Base-by-base conservation (phyloP, 306 rosid species). In the Carpinus viminea region DNA sequence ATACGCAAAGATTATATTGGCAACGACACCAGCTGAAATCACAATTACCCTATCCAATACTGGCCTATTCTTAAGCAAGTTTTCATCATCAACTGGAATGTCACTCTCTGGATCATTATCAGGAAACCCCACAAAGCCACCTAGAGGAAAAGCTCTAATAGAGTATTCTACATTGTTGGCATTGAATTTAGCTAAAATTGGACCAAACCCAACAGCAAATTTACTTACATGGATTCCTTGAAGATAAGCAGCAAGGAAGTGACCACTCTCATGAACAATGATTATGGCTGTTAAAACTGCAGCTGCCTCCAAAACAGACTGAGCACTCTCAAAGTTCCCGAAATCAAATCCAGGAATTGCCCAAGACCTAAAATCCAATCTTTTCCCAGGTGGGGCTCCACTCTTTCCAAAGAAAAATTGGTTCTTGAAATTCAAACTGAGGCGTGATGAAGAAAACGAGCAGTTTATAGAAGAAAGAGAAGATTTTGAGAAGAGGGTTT, bases 171-270 rank as follows among this genome's bases (percentile, higher is more conserved):
- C 97, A 84, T 96, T 93, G 38, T 93, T 96, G 31, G 97, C 83
- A 79, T 90, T 93, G 86, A 93, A 93, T 81, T 96, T 93, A 74
- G 93, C 97, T 57, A 93, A 83, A 80, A 96, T 87, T 74, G 99
- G 99, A 87, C 99, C 99, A 88, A 96, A 96, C 47, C 98, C 99
- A 80, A 96, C 90, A 36, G 99, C 90, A 85, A 96, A 96, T 82
- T 96, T 93, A 90, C 98, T 96, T 86, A 96, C 96, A 85, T 89
- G 98, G 70, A 96, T 96, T 18, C 99, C 99, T 74, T 93, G 99
- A 28, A 96, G 91, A 86, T 75, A 84, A 68, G 98, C 99, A 78
- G 99, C 99, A 68, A 96, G 96, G 76, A 96, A 96, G 78, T 96
- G 99, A 41, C 99, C 99, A 73, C 97, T 91, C 83, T 96, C 99